phyloP scores from a whole-genome alignment of 306 rosid species.

The Arachis stenosperma region DNA sequence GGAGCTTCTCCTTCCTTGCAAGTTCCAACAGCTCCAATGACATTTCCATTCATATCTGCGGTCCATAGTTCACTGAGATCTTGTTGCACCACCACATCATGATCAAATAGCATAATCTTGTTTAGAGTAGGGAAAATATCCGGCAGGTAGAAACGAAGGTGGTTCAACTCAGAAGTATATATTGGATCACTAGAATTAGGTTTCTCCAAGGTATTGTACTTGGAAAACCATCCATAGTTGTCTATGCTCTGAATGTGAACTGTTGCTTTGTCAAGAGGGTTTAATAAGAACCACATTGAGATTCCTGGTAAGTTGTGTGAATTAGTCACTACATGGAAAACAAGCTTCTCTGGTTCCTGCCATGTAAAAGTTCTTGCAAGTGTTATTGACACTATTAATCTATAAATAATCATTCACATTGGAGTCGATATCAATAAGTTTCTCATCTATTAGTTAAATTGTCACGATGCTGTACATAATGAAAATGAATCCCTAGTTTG shows the following conservation, averaged over 20 bases:
- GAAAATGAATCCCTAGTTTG: too few relatives aligned
- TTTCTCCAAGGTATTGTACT: slow-evolving; percentile 51
- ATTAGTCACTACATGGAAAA: slow-evolving; percentile 91
- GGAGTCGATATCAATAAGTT: too few relatives aligned
- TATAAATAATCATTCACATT: background rate
- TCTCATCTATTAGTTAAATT: too few relatives aligned
- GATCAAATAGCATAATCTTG: slow-evolving; percentile 82
- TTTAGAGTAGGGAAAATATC: slow-evolving; percentile 72
- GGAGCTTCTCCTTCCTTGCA: slow-evolving; percentile 66
- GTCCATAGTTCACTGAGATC: slow-evolving; percentile 82
- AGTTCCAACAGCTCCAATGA: slow-evolving; percentile 76
- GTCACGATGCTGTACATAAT: too few relatives aligned
- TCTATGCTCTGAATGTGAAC: slow-evolving; percentile 76
- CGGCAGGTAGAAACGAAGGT: slow-evolving; percentile 90
- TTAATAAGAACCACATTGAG: slow-evolving; percentile 90
- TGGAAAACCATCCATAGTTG: slow-evolving; percentile 67
- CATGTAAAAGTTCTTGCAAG: slow-evolving; percentile 35
- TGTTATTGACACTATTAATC: slow-evolving; percentile 22
- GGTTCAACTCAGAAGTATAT: slow-evolving; percentile 82
- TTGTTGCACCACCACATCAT: slow-evolving; percentile 91
- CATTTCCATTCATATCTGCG: slow-evolving; percentile 71
- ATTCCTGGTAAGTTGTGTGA: slow-evolving; percentile 85
- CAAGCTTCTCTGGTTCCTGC: slow-evolving; percentile 82
- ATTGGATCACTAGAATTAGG: slow-evolving; percentile 66
- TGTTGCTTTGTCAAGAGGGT: slow-evolving; percentile 84